phyloP scores from a whole-genome alignment of 2,329 filamentous ascomycete species.

The Xylariaceae sp. region DNA sequence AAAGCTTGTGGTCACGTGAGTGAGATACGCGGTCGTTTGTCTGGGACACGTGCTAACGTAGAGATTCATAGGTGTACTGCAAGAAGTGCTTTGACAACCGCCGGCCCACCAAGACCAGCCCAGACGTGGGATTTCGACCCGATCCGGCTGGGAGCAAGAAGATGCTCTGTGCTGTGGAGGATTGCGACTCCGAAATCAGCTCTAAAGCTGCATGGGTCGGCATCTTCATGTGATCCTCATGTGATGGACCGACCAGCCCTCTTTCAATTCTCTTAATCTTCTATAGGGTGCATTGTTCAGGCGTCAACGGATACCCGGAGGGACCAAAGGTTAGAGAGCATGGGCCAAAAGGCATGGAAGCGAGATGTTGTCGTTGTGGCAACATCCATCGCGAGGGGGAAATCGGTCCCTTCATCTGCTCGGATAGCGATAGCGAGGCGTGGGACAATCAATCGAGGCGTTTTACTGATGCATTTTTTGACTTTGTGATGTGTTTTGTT shows the following conservation, averaged over 20 bases:
- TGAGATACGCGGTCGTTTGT: conserved; percentile 7
- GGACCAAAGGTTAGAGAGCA: too few species aligned
- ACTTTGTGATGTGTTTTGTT: too few species aligned
- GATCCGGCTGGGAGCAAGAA: conserved; percentile 30
- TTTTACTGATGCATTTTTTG: too few species aligned
- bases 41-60: conserved; percentile 5
- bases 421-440: too few species aligned
- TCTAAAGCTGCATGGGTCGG: conserved; percentile 56
- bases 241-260: not conserved
- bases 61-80: conserved; percentile 54
- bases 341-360: too few species aligned
- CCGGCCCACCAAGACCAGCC: conserved; percentile 32
- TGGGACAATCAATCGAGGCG: too few species aligned
- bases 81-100: conserved; percentile 56
- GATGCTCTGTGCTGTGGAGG: conserved; percentile 51
- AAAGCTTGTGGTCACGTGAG: conserved; percentile 88
- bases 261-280: not conserved
- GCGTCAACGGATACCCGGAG: not conserved
- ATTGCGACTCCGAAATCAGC: conserved; percentile 48
- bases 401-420: too few species aligned
- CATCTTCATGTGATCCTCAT: conserved; percentile 15
- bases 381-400: too few species aligned
- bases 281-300: not conserved
- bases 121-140: conserved; percentile 35
- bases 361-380: too few species aligned